These are phyloP conservation scores for Stentor coeruleus DNA, from an alignment of 73 alveolate species.

Conservation along the genomic window DNA sequence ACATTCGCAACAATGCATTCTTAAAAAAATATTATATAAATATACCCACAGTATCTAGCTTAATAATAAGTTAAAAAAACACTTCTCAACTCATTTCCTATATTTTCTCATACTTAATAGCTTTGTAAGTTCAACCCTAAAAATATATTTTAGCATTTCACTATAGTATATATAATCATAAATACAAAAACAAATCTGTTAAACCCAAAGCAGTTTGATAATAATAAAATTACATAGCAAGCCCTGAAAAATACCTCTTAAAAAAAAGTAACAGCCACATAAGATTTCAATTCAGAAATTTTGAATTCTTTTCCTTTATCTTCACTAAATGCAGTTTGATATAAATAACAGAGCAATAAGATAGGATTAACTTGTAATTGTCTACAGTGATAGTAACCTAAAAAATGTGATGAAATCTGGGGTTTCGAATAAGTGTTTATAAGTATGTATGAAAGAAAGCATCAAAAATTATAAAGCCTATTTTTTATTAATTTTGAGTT, in stretches of 20 bases:
- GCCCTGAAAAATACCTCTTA: conserved; percentile 7
- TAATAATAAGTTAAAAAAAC: background rate
- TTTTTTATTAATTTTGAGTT: no score
- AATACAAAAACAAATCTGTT: background rate
- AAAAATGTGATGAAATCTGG: no score
- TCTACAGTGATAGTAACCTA: background rate
- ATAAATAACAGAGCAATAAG: background rate
- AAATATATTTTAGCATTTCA: background rate
- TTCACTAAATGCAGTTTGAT: conserved; percentile 6
- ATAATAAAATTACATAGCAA: background rate
- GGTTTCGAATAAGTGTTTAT: no score
- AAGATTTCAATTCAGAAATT: background rate
- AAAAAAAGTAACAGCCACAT: background rate
- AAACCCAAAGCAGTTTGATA: background rate
- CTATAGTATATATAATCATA: conserved; percentile 2
- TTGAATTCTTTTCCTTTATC: background rate
- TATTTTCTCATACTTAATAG: background rate
- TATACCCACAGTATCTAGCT: background rate
- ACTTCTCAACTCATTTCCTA: background rate
- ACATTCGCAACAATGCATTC: conserved; percentile 13
- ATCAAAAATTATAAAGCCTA: no score
- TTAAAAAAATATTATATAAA: background rate
- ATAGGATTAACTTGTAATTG: background rate
- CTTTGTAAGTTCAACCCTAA: background rate
- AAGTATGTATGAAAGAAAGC: no score